Base-by-base conservation (phyloP, 2,329 filamentous ascomycete species). In the Xylaria arbuscula region DNA sequence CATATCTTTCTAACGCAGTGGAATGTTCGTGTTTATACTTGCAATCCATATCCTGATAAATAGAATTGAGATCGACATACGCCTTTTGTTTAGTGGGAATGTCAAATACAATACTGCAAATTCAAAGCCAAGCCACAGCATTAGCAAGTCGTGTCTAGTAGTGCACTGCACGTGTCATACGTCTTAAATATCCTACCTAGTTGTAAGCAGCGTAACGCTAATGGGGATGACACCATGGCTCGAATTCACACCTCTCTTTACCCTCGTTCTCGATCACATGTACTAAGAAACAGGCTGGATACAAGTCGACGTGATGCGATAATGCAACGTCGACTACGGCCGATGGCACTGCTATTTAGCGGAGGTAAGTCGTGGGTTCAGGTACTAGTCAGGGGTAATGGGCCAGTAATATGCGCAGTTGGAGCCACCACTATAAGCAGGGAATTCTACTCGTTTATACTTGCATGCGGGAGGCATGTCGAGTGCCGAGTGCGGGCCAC, bases 331-430 rank as follows among this genome's bases (percentile, higher is more conserved):
- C 22, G 10, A 61, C 40, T 61, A 6, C 40, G 40, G 15, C 40
- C n/a, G 8, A 40, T 45, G 40, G 24, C 32, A 47, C 22, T 38
- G 34, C 45, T 60, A n/a, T 38, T 58, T 5, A 48, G 28, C 3
- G 7, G 13, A 36, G 40, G 38, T 56, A 51, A 8, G 32, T 40
- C 17, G 17, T 8, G 51, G 47, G 36, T 47, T 53, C n/a, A n/a
- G 15, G 54, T 50, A 28, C 36, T 45, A 40, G 50, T 62, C 63
- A 69, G 67, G 62, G 67, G 63, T 69, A 57, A 40, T 17, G 64
- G 57, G 28, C 67, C 67, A 69, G 57, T 69, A 57, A 34, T 11
- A 63, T 67, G 53, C 51, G 13, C 3, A n/a, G 38, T 34, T 62
- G 48, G 45, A 58, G 45, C 62, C 66, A 68, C 38, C 45, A 58